phyloP scores from a whole-genome alignment of 2,329 filamentous ascomycete genomes.

The Pseudocercospora crystallina region DNA sequence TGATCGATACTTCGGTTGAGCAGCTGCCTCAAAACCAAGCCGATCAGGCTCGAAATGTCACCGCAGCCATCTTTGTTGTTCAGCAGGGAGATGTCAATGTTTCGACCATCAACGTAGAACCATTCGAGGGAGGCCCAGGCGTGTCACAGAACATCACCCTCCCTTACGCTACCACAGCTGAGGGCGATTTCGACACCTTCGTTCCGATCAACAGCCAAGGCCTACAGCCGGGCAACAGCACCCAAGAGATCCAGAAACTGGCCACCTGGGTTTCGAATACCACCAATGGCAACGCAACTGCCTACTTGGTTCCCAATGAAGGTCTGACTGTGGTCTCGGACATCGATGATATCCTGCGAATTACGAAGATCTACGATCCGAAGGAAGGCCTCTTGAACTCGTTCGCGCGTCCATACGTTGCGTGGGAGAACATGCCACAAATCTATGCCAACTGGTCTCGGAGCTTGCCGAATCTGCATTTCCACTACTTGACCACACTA shows the following conservation, averaged over 20 bases:
- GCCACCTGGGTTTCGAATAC: slow-evolving; percentile 65
- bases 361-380: slow-evolving; percentile 78
- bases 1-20: slow-evolving; percentile 63
- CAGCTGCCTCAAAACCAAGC: slow-evolving; percentile 60
- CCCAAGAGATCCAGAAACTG: slow-evolving; percentile 63
- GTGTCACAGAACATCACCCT: slow-evolving; percentile 61
- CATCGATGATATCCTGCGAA: slow-evolving; percentile 76
- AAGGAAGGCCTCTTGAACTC: slow-evolving; percentile 74
- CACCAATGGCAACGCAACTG: slow-evolving; percentile 70
- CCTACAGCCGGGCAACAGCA: slow-evolving; percentile 64
- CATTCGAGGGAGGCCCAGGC: slow-evolving; percentile 52
- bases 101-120: slow-evolving; percentile 59
- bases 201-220: slow-evolving; percentile 62
- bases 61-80: slow-evolving; percentile 70
- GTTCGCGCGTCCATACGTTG: slow-evolving; percentile 67
- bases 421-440: slow-evolving; percentile 77
- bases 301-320: slow-evolving; percentile 69
- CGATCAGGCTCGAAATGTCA: slow-evolving; percentile 70
- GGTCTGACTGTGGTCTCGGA: slow-evolving; percentile 74
- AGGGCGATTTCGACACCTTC: slow-evolving; percentile 75
- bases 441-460: slow-evolving; percentile 74
- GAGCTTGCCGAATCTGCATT: slow-evolving; percentile 68
- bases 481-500: slow-evolving; percentile 79
- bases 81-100: slow-evolving; percentile 67
- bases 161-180: slow-evolving; percentile 63